A percentile compares a stretch with the other conserved stretches of the same genome.
phyloP scores from a whole-genome alignment of 257 asterid genomes.

The Handroanthus guayacan region DNA sequence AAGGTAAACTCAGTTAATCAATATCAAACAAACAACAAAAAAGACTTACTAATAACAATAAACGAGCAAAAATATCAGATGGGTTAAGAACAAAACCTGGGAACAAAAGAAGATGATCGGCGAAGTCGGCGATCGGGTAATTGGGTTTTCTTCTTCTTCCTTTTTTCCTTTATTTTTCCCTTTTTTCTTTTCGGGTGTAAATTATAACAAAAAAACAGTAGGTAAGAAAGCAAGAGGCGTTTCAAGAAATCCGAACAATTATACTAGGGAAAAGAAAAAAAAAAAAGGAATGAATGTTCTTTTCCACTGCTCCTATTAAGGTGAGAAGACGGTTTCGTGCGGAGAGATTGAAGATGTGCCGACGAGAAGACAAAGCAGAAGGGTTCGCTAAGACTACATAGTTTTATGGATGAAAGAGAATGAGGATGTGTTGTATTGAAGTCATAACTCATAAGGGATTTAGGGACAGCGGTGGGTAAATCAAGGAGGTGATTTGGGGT shows the following conservation, averaged over 20 bases:
- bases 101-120: slow-evolving; percentile 26
- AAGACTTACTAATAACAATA: slow-evolving; percentile 8
- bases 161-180: neutral
- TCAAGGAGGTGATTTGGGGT: slow-evolving; percentile 25
- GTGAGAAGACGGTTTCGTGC: slow-evolving; percentile 33
- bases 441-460: slow-evolving; percentile 25
- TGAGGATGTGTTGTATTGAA: slow-evolving; percentile 31
- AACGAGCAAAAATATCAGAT: slow-evolving; percentile 21
- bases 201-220: slow-evolving; percentile 36
- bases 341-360: slow-evolving; percentile 31
- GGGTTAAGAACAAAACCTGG: slow-evolving; percentile 37
- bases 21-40: neutral
- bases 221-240: slow-evolving; percentile 43
- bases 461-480: slow-evolving; percentile 32
- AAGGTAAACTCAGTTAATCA: slow-evolving; percentile 16
- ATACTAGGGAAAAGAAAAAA: neutral
- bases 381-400: slow-evolving; percentile 39
- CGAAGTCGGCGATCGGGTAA: slow-evolving; percentile 43
- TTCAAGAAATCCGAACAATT: slow-evolving; percentile 29
- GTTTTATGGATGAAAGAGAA: slow-evolving; percentile 48
- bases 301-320: slow-evolving; percentile 21
- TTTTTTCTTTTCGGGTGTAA: slow-evolving; percentile 13
- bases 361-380: slow-evolving; percentile 39
- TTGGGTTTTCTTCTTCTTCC: slow-evolving; percentile 13
- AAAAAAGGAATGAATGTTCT: neutral